Conservation (phyloP, 2,329 filamentous ascomycete genomes). For the Trichoderma sp. region DNA sequence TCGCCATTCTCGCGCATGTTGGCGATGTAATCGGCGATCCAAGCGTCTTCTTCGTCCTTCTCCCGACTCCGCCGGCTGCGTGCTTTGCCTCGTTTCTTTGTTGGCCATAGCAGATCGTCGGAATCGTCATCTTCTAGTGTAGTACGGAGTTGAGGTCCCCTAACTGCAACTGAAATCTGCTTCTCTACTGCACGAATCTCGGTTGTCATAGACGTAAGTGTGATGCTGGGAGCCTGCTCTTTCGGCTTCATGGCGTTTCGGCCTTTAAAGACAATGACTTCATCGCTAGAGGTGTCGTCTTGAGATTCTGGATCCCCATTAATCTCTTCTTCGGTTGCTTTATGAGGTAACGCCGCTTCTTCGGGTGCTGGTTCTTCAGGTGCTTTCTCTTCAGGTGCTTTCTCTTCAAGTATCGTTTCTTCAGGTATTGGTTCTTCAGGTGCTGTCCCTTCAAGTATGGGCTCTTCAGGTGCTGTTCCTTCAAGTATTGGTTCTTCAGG, state of each 20-base stretch:
- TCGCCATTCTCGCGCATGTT: constrained; percentile 58
- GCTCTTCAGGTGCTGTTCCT: not conserved
- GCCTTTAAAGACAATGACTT: constrained; percentile 69
- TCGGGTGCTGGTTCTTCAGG: not conserved
- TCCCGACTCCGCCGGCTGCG: constrained; percentile 26
- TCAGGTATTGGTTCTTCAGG: not conserved
- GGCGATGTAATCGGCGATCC: constrained; percentile 69
- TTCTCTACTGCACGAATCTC: not conserved
- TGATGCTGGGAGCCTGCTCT: constrained; percentile 21
- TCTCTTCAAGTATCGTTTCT: constrained; percentile 21
- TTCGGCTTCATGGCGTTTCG: constrained; percentile 41
- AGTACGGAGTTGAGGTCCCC: not conserved
- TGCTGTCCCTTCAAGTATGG: not conserved
- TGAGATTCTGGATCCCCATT: not conserved
- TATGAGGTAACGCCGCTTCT: constrained; percentile 20
- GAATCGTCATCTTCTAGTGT: not conserved
- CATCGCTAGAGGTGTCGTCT: constrained; percentile 55
- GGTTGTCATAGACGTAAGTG: constrained; percentile 29
- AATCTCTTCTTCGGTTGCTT: constrained; percentile 22
- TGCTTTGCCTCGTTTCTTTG: constrained; percentile 23
- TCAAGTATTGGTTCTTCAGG: not conserved
- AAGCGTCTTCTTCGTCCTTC: constrained; percentile 55
- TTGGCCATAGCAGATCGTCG: constrained; percentile 18
- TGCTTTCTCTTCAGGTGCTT: not conserved
- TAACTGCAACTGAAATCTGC: not conserved